Base-by-base conservation (phyloP, 2,329 filamentous ascomycete species). In the Penicillium griseofulvum region DNA sequence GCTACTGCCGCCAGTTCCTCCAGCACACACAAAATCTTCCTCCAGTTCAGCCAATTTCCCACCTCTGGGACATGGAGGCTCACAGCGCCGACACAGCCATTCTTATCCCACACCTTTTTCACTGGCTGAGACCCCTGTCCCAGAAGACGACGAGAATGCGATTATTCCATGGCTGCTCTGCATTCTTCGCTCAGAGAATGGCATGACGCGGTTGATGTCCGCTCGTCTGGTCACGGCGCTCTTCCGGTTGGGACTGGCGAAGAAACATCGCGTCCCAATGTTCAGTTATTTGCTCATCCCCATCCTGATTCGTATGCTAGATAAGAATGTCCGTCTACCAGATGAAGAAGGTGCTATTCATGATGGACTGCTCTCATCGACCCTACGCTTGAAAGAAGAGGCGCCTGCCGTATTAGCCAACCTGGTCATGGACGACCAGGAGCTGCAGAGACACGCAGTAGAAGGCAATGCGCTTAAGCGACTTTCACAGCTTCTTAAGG, bases 371-470 rank as follows among this genome's bases (percentile, higher is more conserved):
- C 71, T 74, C 39, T 74, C 77, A 12, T 65, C 74, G 12, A 76
- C 77, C 22, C 79, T 83, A 64, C 71, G 76, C 9, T 79, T 91
- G 12, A 79, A 86, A 52, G 89, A 93, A 69, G 84, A 84, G 58
- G 86, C 89, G 2, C 90, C 92, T 8, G 81, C 84, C 1, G 83
- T 95, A 11, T 79, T 97, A 52, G 90, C 91, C 16, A 85, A 87
- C 43, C 79, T 97, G 37, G 85, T 96, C 17, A 85, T 86, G 26
- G 90, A 94, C 66, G 91, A 87, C 69, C 85, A 88, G 57, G 81
- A 84, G 55, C 80, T 97, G 50, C 93, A 97, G 72, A 89, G 87
- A 65, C 87, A 90, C 36, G 91, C 91, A 0, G 87, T 87, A 41
- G 90, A 97, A 57, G 83, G 84, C 43, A 79, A 79, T 52, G 82